Evolutionary conservation across 352 stramenopile genomes (phyloP).

Genomic region (Globisporangium spiculum): DNA sequence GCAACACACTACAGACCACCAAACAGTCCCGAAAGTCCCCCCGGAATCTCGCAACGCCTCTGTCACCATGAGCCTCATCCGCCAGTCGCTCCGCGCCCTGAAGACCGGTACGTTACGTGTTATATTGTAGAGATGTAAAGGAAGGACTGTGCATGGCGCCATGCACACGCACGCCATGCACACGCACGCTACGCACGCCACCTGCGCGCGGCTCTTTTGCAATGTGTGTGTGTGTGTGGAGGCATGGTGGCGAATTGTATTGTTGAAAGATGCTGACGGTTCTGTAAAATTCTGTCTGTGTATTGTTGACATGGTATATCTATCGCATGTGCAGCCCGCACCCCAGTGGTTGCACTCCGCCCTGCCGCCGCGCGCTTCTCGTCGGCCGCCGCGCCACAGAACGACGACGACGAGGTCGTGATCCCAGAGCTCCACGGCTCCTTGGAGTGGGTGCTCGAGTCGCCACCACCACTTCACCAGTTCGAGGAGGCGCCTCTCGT

Average conservation of each 20-base stretch:
- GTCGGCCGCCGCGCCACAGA: slow-evolving; percentile 48
- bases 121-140: neutral
- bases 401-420: slow-evolving; percentile 66
- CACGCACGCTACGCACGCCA: neutral
- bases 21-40: slow-evolving; percentile 34
- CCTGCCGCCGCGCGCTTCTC: slow-evolving; percentile 47
- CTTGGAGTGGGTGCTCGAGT: slow-evolving; percentile 83
- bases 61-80: slow-evolving; percentile 73
- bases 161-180: neutral
- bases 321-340: slow-evolving; percentile 35
- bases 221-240: neutral
- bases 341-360: slow-evolving; percentile 42
- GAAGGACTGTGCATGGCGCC: neutral
- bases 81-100: slow-evolving; percentile 72
- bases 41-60: slow-evolving; percentile 23
- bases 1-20: slow-evolving; percentile 3
- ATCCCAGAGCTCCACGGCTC: slow-evolving; percentile 80
- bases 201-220: neutral
- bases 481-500: slow-evolving; percentile 87
- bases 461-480: slow-evolving; percentile 85
- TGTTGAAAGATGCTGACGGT: slow-evolving; percentile 12
- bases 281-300: neutral
- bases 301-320: neutral
- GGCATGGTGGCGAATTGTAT: slow-evolving; percentile 4
- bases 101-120: slow-evolving; percentile 61